Percentiles rank a stretch among this genome's conserved stretches.
These are phyloP conservation scores for Rhododendron griersonianum DNA, from an alignment of 148 eudicot species.

Conservation along the genomic window DNA sequence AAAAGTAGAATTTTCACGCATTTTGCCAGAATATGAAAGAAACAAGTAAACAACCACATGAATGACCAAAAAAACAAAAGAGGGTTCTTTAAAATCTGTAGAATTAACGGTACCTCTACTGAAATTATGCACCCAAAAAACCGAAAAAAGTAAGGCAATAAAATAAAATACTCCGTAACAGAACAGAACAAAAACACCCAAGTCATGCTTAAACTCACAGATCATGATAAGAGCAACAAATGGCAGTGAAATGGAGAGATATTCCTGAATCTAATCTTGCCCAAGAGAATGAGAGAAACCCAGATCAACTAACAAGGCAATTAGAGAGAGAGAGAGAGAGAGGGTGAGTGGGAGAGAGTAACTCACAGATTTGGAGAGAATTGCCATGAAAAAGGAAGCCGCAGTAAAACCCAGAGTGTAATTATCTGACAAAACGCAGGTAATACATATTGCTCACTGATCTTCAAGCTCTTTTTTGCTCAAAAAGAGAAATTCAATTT, in stretches of 20 bases:
- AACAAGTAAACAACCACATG: not conserved
- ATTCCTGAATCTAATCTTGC: not conserved
- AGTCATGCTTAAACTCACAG: conserved; percentile 2
- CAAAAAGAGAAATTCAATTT: not conserved
- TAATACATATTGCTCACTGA: not conserved
- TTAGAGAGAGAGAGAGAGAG: not conserved
- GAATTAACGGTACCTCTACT: conserved; percentile 1
- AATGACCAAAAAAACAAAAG: not conserved
- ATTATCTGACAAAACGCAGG: not conserved
- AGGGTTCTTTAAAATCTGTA: not conserved
- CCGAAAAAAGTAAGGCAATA: not conserved
- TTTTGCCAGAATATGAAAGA: not conserved
- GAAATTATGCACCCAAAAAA: not conserved
- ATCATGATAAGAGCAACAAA: conserved; percentile 3
- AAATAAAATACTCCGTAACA: not conserved
- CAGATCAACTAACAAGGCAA: not conserved
- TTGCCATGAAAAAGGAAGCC: conserved; percentile 10
- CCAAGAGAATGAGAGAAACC: conserved; percentile 12
- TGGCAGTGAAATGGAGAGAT: conserved; percentile 2
- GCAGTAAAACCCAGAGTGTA: conserved; percentile 6
- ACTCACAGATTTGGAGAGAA: conserved; percentile 11
- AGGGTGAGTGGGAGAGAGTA: conserved; percentile 2
- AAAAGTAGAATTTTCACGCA: not conserved
- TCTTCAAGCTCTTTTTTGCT: not conserved
- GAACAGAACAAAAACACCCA: not conserved